Evolutionary conservation across 176 grass and related monocot species (phyloP).

Genomic region (Otatea glauca): DNA sequence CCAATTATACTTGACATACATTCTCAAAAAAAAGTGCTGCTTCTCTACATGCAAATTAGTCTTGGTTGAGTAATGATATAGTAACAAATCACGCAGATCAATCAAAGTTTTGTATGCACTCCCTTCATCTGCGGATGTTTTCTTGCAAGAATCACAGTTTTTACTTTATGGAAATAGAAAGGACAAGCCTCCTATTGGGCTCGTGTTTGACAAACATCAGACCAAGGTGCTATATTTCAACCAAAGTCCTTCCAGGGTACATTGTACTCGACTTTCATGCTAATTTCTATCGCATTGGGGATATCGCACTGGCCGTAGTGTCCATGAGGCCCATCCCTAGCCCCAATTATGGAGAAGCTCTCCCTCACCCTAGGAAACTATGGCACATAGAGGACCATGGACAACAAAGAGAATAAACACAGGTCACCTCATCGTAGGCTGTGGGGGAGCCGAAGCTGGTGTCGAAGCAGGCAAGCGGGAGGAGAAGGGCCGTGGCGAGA

Average conservation of each 20-base stretch:
- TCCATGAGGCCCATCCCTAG: conserved; percentile 90
- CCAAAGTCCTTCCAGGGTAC: conserved; percentile 84
- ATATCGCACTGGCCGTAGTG: conserved; percentile 66
- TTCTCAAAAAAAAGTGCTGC: too few relatives aligned
- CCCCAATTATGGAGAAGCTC: conserved; percentile 95
- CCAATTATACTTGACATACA: too few relatives aligned
- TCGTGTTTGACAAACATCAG: conserved; percentile 91
- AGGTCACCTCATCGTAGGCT: too few relatives aligned
- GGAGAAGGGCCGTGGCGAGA: too few relatives aligned
- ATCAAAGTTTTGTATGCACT: conserved; percentile 41
- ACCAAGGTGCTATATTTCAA: conserved; percentile 94
- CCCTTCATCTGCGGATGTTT: conserved; percentile 75
- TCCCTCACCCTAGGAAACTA: conserved; percentile 78
- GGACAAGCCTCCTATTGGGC: conserved; percentile 84
- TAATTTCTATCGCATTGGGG: conserved; percentile 44
- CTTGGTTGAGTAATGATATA: neutral
- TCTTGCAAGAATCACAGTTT: conserved; percentile 91
- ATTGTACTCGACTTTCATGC: neutral
- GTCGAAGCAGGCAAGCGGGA: too few relatives aligned
- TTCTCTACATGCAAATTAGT: neutral
- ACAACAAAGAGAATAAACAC: too few relatives aligned
- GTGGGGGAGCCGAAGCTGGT: too few relatives aligned
- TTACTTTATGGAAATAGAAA: conserved; percentile 81
- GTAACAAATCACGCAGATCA: neutral
- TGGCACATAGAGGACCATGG: too few relatives aligned